A percentile compares a stretch with the other conserved stretches of the same genome.
Evolutionary conservation across 2,329 filamentous ascomycete species (phyloP).

Genomic region (Thelonectria rubi): DNA sequence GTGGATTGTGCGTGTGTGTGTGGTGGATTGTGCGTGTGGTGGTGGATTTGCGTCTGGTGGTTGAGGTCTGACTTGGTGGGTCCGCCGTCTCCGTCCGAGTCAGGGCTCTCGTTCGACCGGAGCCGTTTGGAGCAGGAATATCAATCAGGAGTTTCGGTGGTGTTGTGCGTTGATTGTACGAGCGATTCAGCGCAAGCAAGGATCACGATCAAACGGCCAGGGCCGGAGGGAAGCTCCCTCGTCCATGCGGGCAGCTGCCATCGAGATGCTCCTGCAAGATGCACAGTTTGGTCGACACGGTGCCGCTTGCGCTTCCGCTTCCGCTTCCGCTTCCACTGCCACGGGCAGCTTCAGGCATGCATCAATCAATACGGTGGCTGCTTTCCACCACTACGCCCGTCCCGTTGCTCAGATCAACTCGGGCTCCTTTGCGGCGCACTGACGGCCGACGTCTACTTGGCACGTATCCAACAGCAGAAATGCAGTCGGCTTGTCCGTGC

Average conservation of each 20-base stretch:
- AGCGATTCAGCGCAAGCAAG: slow-evolving; percentile 14
- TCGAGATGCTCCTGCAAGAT: background rate
- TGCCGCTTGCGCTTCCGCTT: background rate
- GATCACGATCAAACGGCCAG: background rate
- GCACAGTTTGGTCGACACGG: background rate
- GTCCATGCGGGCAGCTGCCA: background rate
- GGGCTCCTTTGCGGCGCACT: background rate
- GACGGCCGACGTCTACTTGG: background rate
- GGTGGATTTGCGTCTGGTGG: background rate
- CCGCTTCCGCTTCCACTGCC: no score
- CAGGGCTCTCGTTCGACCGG: slow-evolving; percentile 34
- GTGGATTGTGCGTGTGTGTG: slow-evolving; percentile 1
- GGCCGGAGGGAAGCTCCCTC: slow-evolving; percentile 1
- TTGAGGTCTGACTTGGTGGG: slow-evolving; percentile 11
- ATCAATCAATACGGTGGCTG: background rate
- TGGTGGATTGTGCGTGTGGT: slow-evolving; percentile 23
- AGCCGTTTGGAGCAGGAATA: slow-evolving; percentile 29
- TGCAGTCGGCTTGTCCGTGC: no score
- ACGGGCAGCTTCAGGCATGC: background rate
- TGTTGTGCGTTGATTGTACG: slow-evolving; percentile 35
- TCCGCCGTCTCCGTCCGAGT: slow-evolving; percentile 42
- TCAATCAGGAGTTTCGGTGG: slow-evolving; percentile 37
- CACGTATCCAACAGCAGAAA: no score
- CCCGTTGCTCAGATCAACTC: background rate
- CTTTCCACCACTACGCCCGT: background rate